Evolutionary conservation across 345 rosid genomes (phyloP), one percentile per base, ranked within the genome.

Genomic region (Euclidium syriacum): DNA sequence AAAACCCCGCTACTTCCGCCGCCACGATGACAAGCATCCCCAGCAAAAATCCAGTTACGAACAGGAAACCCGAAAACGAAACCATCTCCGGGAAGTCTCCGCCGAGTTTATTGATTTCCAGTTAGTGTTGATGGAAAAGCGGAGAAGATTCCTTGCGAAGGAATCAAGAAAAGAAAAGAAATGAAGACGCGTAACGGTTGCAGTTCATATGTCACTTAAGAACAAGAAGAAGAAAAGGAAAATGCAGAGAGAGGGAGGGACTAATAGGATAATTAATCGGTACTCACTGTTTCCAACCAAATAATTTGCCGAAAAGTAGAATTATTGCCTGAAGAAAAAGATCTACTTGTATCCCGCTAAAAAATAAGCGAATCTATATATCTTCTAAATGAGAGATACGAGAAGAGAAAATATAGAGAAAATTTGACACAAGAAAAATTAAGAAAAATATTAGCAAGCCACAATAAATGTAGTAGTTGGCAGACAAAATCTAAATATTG

Each of bases 11-110:
- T 18, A 67, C 78, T 73, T 82, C 77, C 10, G 56, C 55, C 14
- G 70, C 53, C 1, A 76, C 16, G 51, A 80, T 58, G 33, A 66
- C 69, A 1, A 82, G 25, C 17, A 69, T 68, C 29, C 91, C 91
- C 1, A 79, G 54, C 29, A 85, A 9, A 42, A 77, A 75, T 4
- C 91, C 91, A 33, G 39, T 32, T 0, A 79, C 27, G 47, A 83
- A 83, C 27, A 52, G 62, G 8, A 62, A 64, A 19, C 65, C 33
- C 16, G 72, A 3, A 20, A 64, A 29, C 54, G 70, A 67, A 62
- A 54, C 55, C 77, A 73, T 73, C 55, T 39, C 64, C n/a, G 47
- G 20, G 51, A 54, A 52, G 19, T 3, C 10, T 0, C 1, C 4
- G 17, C 1, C 4, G 17, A 41, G 33, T 34, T 1, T 5, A 7